Percentiles rank a stretch among this genome's conserved stretches.
phyloP scores from a whole-genome alignment of 805 yeast species.

The Clavispora vitiphila region DNA sequence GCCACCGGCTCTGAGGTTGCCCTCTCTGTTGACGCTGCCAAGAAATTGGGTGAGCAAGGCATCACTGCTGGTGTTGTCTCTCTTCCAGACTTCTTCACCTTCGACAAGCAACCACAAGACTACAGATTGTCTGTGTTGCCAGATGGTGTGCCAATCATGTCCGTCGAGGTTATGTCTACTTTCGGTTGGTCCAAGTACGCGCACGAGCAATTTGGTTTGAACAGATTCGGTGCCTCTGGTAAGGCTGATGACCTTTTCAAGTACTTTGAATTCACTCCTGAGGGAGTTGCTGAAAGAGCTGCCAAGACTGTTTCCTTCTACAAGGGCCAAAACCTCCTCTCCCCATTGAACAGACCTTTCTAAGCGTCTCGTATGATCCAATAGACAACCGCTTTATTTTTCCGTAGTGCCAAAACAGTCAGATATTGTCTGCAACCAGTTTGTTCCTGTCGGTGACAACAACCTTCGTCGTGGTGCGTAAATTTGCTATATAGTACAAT shows the following conservation, averaged over 20 bases:
- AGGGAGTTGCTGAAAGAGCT: conserved; percentile 87
- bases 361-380: conserved; percentile 21
- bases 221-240: conserved; percentile 97
- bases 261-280: conserved; percentile 85
- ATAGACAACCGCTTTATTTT: neutral
- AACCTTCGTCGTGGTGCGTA: neutral
- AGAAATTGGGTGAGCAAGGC: conserved; percentile 62
- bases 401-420: no score
- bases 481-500: no score
- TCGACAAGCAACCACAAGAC: conserved; percentile 75
- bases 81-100: conserved; percentile 87
- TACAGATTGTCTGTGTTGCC: conserved; percentile 87
- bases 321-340: conserved; percentile 65
- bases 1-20: conserved; percentile 95
- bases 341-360: conserved; percentile 81
- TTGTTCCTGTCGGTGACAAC: no score
- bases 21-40: conserved; percentile 76
- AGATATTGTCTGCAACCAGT: no score
- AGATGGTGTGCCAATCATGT: conserved; percentile 87
- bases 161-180: conserved; percentile 90
- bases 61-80: conserved; percentile 81
- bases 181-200: conserved; percentile 93
- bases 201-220: conserved; percentile 93
- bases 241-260: conserved; percentile 79
- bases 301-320: conserved; percentile 73